Conservation (phyloP, 2,329 filamentous ascomycete genomes). For the Diaporthe aspalathi region DNA sequence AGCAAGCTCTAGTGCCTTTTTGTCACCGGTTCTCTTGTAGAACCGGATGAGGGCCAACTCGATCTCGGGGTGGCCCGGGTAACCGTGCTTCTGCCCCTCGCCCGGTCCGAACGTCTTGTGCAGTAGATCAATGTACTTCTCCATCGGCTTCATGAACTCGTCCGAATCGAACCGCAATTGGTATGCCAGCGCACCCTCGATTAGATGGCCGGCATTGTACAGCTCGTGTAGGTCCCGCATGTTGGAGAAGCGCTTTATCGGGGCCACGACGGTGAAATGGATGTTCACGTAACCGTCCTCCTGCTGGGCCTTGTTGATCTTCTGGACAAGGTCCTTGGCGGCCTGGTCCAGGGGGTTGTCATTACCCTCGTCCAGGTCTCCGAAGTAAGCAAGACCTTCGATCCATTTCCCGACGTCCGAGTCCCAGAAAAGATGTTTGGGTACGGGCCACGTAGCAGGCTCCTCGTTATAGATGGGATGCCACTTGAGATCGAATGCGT, state of each 20-base stretch:
- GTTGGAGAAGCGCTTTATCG: constrained; percentile 66
- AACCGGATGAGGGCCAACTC: constrained; percentile 59
- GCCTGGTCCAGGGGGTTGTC: constrained; percentile 60
- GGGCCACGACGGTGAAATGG: constrained; percentile 70
- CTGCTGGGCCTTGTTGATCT: constrained; percentile 67
- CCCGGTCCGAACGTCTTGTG: constrained; percentile 62
- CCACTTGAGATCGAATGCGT: constrained; percentile 68
- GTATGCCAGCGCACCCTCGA: constrained; percentile 69
- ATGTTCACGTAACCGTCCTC: constrained; percentile 72
- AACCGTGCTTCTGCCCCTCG: constrained; percentile 63
- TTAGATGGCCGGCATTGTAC: constrained; percentile 71
- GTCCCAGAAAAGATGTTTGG: constrained; percentile 65
- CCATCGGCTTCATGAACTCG: constrained; percentile 62
- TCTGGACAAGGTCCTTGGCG: constrained; percentile 65
- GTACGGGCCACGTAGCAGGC: constrained; percentile 46
- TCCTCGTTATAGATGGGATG: constrained; percentile 63
- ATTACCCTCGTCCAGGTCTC: constrained; percentile 51
- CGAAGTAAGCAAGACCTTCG: constrained; percentile 69
- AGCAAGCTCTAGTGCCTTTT: constrained; percentile 57
- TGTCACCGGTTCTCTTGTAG: constrained; percentile 49
- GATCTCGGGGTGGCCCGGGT: constrained; percentile 68
- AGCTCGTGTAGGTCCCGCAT: constrained; percentile 71
- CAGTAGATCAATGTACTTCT: constrained; percentile 65
- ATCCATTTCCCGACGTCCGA: constrained; percentile 69
- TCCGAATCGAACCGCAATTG: constrained; percentile 63